These are phyloP conservation scores for Thymus quinquecostatus DNA, from an alignment of 257 asterid genomes.

Conservation along the genomic window DNA sequence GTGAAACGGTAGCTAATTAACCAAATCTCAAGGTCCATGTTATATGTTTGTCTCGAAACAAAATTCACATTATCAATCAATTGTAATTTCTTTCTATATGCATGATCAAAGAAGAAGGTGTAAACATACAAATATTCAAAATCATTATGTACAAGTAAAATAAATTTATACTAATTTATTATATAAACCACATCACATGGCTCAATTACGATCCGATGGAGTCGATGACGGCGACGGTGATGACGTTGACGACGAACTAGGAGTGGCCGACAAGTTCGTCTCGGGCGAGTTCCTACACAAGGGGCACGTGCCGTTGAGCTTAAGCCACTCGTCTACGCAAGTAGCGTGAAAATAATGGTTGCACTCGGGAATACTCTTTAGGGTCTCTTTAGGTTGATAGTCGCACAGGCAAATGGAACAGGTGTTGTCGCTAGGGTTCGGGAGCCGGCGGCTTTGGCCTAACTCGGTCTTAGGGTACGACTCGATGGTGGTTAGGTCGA, in stretches of 20 bases:
- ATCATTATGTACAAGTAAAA: too few species aligned
- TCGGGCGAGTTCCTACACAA: slow-evolving; percentile 70
- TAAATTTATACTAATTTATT: too few species aligned
- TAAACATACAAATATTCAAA: too few species aligned
- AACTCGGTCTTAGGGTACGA: slow-evolving; percentile 69
- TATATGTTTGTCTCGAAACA: too few species aligned
- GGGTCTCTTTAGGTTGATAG: slow-evolving; percentile 60
- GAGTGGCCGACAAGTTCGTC: slow-evolving; percentile 28
- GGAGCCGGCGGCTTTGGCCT: slow-evolving; percentile 71
- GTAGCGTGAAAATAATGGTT: slow-evolving; percentile 69
- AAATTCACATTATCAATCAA: too few species aligned
- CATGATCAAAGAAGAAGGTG: too few species aligned
- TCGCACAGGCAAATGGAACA: slow-evolving; percentile 79
- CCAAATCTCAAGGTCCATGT: too few species aligned
- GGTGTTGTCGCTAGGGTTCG: slow-evolving; percentile 48
- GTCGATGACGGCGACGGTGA: slow-evolving; percentile 41
- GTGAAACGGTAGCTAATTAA: too few species aligned
- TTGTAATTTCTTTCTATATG: too few species aligned
- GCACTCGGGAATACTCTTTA: slow-evolving; percentile 74
- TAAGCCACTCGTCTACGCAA: slow-evolving; percentile 90
- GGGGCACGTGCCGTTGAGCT: slow-evolving; percentile 77
- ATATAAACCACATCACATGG: neutral
- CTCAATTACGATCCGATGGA: neutral
- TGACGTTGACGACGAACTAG: slow-evolving; percentile 38
- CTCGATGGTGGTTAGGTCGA: slow-evolving; percentile 62